A percentile compares a stretch with the other conserved stretches of the same genome.
Evolutionary conservation across 768 basidiomycete species (phyloP).

Genomic region (Boletus insuetus): DNA sequence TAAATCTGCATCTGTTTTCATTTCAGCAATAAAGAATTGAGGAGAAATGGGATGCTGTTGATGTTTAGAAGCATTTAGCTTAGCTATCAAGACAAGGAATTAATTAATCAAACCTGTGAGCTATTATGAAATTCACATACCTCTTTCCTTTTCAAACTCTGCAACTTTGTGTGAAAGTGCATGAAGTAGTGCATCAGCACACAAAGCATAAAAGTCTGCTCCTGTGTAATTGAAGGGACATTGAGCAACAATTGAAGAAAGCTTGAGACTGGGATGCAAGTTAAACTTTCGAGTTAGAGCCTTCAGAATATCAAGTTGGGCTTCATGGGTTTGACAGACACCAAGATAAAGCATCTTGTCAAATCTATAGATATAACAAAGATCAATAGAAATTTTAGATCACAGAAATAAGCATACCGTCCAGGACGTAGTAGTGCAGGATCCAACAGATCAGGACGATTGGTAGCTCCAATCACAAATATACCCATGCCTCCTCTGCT

Average conservation of each 20-base stretch:
- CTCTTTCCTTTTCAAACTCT: slow-evolving; percentile 72
- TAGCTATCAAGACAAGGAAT: slow-evolving; percentile 2
- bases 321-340: slow-evolving; percentile 81
- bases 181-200: slow-evolving; percentile 93
- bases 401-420: slow-evolving; percentile 44
- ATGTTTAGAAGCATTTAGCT: slow-evolving; percentile 47
- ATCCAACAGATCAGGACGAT: slow-evolving; percentile 89
- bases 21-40: slow-evolving; percentile 86
- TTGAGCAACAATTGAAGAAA: slow-evolving; percentile 58
- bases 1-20: slow-evolving; percentile 68
- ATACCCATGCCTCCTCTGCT: slow-evolving; percentile 66
- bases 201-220: slow-evolving; percentile 97
- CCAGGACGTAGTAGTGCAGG: slow-evolving; percentile 87
- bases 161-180: slow-evolving; percentile 90
- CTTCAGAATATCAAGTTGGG: slow-evolving; percentile 81
- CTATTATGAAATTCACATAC: slow-evolving; percentile 30
- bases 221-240: slow-evolving; percentile 96
- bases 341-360: slow-evolving; percentile 96
- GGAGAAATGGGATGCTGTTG: slow-evolving; percentile 68
- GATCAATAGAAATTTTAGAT: neutral
- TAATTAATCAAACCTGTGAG: neutral
- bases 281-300: slow-evolving; percentile 93
- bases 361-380: slow-evolving; percentile 54
- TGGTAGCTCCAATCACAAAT: slow-evolving; percentile 95
- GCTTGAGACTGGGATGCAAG: slow-evolving; percentile 63